Evolutionary conservation across 2,329 filamentous ascomycete species (phyloP).

Genomic region (Alternaria sp.): DNA sequence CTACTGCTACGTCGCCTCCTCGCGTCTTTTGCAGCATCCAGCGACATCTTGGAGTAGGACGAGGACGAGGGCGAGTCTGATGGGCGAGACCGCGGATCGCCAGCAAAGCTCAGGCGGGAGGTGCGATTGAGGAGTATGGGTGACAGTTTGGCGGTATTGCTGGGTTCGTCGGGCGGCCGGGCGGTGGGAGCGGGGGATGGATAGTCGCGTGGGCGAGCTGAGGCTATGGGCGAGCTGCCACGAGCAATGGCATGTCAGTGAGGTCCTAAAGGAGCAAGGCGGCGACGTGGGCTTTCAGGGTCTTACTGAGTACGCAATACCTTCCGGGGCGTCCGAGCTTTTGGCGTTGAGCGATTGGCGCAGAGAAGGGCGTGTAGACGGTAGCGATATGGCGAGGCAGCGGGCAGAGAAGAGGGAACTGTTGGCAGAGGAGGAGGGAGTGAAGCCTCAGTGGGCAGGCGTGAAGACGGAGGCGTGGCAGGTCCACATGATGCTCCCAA

Average conservation of each 20-base stretch:
- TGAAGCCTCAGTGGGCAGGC: constrained; percentile 9
- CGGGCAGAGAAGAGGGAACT: not conserved
- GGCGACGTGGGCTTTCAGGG: constrained; percentile 22
- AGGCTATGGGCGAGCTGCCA: not conserved
- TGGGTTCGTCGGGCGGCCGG: constrained; percentile 7
- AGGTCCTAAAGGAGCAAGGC: constrained; percentile 9
- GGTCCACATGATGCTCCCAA: constrained; percentile 19
- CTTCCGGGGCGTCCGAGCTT: constrained; percentile 38
- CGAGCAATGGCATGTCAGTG: constrained; percentile 1
- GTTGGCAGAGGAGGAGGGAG: constrained; percentile 2
- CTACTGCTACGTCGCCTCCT: constrained; percentile 95
- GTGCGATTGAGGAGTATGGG: constrained; percentile 87
- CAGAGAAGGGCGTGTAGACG: not conserved
- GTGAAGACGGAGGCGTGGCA: constrained; percentile 18
- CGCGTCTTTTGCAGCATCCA: constrained; percentile 60
- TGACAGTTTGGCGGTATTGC: constrained; percentile 94
- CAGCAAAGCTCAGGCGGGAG: constrained; percentile 79
- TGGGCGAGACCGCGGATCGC: constrained; percentile 66
- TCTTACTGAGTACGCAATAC: constrained; percentile 41
- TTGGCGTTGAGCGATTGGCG: constrained; percentile 13
- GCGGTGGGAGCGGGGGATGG: not conserved
- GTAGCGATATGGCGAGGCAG: not conserved
- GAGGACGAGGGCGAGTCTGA: constrained; percentile 31
- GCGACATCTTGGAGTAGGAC: constrained; percentile 40
- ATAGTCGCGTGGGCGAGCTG: constrained; percentile 1